Base-by-base conservation (phyloP, 1,284 basidiomycete species). In the Apiotrichum mycotoxinovorans region DNA sequence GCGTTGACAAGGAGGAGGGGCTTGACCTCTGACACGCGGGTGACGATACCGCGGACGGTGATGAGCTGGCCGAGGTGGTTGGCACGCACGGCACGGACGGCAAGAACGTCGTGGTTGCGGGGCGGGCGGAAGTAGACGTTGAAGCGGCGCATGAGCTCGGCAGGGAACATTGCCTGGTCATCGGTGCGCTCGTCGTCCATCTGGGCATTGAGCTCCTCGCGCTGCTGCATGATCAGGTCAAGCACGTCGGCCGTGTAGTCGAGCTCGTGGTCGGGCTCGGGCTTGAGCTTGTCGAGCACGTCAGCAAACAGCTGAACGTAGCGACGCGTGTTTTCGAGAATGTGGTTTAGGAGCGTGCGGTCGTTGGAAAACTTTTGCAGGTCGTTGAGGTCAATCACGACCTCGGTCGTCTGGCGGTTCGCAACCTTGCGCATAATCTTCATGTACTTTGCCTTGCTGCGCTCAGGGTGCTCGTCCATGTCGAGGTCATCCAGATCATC, bases 11-110 rank as follows among this genome's bases (percentile, higher is more conserved):
- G 87, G 15, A 99, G 84, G 34, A 97, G 86, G 11, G 96, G 96
- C 73, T 98, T 98, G 73, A 99, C 96, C 81, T 98, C 96, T 10
- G 92, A 96, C 3, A 98, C 93, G 55, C 96, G 91, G 20, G 94
- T 99, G 51, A 98, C 93, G 68, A 99, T 98, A 49, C 95, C 96
- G 44, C 95, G 89, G 60, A 96, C 89, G 22, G 92, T 97, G 74
- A 99, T 94, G 60, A 98, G 82, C 67, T 86, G 87, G 51, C 96
- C 96, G 23, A 98, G 83, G 66, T 94, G 87, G 17, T 80, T 73
- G 23, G 93, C 91, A 60, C 86, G 87, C 35, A 98, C 91, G 46
- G 92, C 85, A 42, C 96, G 87, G 17, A 98, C 96, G 26, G 95
- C 93, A 72, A 97, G 83, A 15, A 75, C 57, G 18, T 87, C 82